A percentile compares a stretch with the other conserved stretches of the same genome.
Conservation (phyloP, 2,329 filamentous ascomycete genomes). For the Davidsoniella eucalypti region DNA sequence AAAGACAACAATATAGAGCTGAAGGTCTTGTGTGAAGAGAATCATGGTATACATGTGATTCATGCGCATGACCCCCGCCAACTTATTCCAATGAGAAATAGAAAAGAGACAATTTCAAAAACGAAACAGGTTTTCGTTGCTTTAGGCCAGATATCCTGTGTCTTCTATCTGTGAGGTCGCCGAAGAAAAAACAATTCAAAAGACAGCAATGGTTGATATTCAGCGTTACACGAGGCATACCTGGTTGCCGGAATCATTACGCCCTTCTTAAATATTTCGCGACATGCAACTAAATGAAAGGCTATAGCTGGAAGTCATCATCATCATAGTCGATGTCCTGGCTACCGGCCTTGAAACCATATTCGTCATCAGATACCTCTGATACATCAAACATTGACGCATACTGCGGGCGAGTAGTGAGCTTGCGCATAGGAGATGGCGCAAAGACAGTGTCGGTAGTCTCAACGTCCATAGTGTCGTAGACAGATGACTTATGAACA, state of each 20-base stretch:
- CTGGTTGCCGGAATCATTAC: background rate
- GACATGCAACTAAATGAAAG: conserved; percentile 16
- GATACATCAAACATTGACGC: conserved; percentile 39
- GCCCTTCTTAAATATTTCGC: background rate
- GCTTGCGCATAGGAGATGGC: conserved; percentile 10
- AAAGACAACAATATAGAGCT: background rate
- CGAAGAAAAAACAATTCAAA: background rate
- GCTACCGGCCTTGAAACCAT: conserved; percentile 18
- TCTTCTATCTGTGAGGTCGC: conserved; percentile 9
- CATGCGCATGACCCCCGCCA: background rate
- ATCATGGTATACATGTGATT: background rate
- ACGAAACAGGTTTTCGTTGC: conserved; percentile 7
- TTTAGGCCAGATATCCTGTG: conserved; percentile 11
- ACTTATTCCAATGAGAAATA: background rate
- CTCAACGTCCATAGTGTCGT: background rate
- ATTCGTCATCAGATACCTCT: conserved; percentile 27
- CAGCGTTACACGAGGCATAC: background rate
- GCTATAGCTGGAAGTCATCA: conserved; percentile 37
- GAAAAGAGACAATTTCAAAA: conserved; percentile 1
- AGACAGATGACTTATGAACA: background rate
- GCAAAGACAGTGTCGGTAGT: background rate
- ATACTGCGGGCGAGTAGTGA: conserved; percentile 31
- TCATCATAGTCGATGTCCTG: conserved; percentile 28
- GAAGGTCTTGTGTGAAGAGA: no score
- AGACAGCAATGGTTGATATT: background rate